phyloP scores from a whole-genome alignment of 345 rosid species.

The Sapria himalayana region DNA sequence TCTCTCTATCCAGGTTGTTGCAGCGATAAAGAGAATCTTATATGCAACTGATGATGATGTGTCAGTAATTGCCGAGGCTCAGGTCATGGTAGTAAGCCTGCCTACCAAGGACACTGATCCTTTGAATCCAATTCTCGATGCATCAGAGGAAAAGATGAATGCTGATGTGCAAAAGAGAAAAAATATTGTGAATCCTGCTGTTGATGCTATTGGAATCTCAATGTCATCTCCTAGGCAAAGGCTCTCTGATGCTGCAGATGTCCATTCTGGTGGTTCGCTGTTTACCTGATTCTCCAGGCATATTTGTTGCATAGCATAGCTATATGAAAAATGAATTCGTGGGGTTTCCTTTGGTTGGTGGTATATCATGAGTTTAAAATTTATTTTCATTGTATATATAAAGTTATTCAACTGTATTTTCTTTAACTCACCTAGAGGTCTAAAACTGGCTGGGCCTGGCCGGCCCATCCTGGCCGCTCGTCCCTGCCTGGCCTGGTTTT shows the following conservation, averaged over 20 bases:
- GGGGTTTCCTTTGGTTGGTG: no score
- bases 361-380: no score
- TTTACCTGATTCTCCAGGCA: no score
- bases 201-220: constrained; percentile 49
- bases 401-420: no score
- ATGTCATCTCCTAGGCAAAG: constrained; percentile 71
- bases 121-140: constrained; percentile 61
- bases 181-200: constrained; percentile 43
- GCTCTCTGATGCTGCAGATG: constrained; percentile 76
- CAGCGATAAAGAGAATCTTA: constrained; percentile 54
- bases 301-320: no score
- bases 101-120: constrained; percentile 18
- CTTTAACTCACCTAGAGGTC: no score
- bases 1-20: constrained; percentile 38
- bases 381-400: no score
- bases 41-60: constrained; percentile 62
- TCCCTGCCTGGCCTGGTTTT: no score
- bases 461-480: no score
- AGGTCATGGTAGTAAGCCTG: constrained; percentile 31
- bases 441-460: no score
- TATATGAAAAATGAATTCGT: no score
- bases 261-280: constrained; percentile 72
- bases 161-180: constrained; percentile 63
- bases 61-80: constrained; percentile 46
- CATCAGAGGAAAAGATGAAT: constrained; percentile 38